phyloP scores from a whole-genome alignment of 768 basidiomycete species.

The Trametes cinnabarina region DNA sequence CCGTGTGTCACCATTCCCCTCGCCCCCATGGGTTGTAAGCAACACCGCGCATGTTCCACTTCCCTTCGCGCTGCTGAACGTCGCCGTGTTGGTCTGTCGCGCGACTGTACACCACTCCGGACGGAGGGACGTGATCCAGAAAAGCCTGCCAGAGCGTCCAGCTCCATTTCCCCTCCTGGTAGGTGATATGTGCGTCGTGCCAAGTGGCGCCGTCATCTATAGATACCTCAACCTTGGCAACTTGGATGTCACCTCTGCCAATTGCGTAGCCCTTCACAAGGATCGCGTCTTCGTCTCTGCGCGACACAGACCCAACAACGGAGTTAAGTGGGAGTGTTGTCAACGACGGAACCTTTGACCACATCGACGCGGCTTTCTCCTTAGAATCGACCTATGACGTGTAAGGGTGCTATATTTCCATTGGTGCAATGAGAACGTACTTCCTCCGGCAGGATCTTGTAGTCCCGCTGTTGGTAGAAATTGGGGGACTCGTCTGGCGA shows the following conservation, averaged over 20 bases:
- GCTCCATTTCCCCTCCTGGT: slow-evolving; percentile 55
- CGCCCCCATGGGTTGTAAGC: slow-evolving; percentile 34
- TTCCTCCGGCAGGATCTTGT: slow-evolving; percentile 43
- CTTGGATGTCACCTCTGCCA: slow-evolving; percentile 7
- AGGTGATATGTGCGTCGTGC: slow-evolving; percentile 18
- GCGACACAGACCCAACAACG: slow-evolving; percentile 11
- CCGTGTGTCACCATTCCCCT: slow-evolving; percentile 3
- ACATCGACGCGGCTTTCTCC: slow-evolving; percentile 12
- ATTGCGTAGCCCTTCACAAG: slow-evolving; percentile 22
- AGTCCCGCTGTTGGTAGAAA: slow-evolving; percentile 72
- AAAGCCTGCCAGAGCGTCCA: slow-evolving; percentile 70
- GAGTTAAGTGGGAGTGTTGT: slow-evolving; percentile 22
- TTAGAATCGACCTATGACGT: slow-evolving; percentile 7
- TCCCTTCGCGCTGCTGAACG: slow-evolving; percentile 45
- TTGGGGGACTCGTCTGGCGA: slow-evolving; percentile 58
- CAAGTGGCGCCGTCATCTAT: slow-evolving; percentile 18
- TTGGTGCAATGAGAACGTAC: slow-evolving; percentile 36
- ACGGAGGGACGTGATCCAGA: slow-evolving; percentile 32
- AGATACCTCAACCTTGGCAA: slow-evolving; percentile 17
- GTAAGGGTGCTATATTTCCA: slow-evolving; percentile 14
- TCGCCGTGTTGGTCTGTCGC: slow-evolving; percentile 49
- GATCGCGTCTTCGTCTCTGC: background rate
- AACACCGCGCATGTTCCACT: slow-evolving; percentile 71
- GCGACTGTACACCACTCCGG: slow-evolving; percentile 39
- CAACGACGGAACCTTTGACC: slow-evolving; percentile 16